Evolutionary conservation across 352 stramenopile species (phyloP).

Genomic region (Phytopythium chamaehyphon): DNA sequence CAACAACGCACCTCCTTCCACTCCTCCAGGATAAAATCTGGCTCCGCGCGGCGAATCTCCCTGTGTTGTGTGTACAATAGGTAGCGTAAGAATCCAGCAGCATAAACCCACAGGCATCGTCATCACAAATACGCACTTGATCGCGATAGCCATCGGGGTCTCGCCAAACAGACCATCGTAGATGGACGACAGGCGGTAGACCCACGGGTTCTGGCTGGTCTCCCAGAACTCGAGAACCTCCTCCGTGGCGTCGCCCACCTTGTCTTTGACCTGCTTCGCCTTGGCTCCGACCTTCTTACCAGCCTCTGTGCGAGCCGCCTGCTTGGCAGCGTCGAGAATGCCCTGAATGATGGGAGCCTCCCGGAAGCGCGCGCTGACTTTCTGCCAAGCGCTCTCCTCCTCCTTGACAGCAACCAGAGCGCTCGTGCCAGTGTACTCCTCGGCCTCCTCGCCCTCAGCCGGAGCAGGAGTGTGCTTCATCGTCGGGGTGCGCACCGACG

Average conservation of each 20-base stretch:
- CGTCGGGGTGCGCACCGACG: constrained; percentile 55
- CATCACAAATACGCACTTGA: constrained; percentile 43
- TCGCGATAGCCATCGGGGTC: constrained; percentile 93
- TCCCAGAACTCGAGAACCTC: constrained; percentile 95
- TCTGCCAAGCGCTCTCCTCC: constrained; percentile 92
- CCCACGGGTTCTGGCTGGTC: constrained; percentile 97
- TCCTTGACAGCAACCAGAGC: constrained; percentile 90
- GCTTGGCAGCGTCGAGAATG: constrained; percentile 79
- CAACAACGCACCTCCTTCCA: constrained; percentile 77
- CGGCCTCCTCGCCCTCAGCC: constrained; percentile 30
- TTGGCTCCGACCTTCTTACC: constrained; percentile 67
- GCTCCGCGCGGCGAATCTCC: constrained; percentile 95
- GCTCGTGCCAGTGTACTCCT: constrained; percentile 65
- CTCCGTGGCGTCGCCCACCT: constrained; percentile 76
- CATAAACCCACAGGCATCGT: too few relatives aligned
- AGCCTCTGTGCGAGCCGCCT: constrained; percentile 70
- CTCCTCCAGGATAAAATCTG: constrained; percentile 95
- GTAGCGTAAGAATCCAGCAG: too few relatives aligned
- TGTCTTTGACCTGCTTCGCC: constrained; percentile 75
- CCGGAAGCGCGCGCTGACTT: constrained; percentile 90
- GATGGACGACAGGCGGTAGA: constrained; percentile 97
- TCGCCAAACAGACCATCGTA: constrained; percentile 98
- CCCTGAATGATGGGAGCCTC: constrained; percentile 95
- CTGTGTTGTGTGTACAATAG: constrained; percentile 8
- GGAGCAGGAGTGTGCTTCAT: constrained; percentile 22